phyloP scores from a whole-genome alignment of 2,329 filamentous ascomycete genomes.

The Cladosporium sp. region DNA sequence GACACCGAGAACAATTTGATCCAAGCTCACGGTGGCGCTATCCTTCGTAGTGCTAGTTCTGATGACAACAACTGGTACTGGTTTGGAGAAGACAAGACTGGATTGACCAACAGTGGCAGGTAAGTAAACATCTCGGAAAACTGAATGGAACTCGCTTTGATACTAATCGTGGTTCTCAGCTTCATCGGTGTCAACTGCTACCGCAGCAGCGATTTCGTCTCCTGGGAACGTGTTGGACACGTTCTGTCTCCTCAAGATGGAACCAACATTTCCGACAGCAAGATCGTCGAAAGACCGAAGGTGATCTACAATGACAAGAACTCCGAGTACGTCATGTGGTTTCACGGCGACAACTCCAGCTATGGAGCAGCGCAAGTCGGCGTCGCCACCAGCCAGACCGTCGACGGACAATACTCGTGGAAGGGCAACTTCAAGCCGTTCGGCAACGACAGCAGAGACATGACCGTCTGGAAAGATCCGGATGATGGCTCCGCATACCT shows the following conservation, averaged over 20 bases:
- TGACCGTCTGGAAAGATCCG: slow-evolving; percentile 54
- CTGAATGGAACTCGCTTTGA: not conserved
- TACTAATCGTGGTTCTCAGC: not conserved
- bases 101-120: slow-evolving; percentile 40
- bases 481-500: slow-evolving; percentile 56
- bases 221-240: slow-evolving; percentile 57
- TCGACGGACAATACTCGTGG: slow-evolving; percentile 57
- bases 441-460: slow-evolving; percentile 50
- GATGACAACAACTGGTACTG: slow-evolving; percentile 54
- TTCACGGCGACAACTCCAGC: slow-evolving; percentile 58
- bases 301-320: slow-evolving; percentile 62
- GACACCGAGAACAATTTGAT: slow-evolving; percentile 46
- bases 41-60: slow-evolving; percentile 46
- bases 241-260: slow-evolving; percentile 44
- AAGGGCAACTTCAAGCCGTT: slow-evolving; percentile 42
- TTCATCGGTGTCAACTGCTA: slow-evolving; percentile 66
- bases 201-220: slow-evolving; percentile 54
- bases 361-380: slow-evolving; percentile 61
- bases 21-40: slow-evolving; percentile 60
- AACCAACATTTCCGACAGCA: slow-evolving; percentile 32
- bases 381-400: slow-evolving; percentile 52
- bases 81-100: slow-evolving; percentile 63
- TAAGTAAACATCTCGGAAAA: not conserved
- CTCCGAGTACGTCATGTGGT: slow-evolving; percentile 59
- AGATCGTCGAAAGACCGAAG: slow-evolving; percentile 62